These are phyloP conservation scores for Leccinum sublutescens DNA, from an alignment of 768 basidiomycete genomes.

Conservation along the genomic window DNA sequence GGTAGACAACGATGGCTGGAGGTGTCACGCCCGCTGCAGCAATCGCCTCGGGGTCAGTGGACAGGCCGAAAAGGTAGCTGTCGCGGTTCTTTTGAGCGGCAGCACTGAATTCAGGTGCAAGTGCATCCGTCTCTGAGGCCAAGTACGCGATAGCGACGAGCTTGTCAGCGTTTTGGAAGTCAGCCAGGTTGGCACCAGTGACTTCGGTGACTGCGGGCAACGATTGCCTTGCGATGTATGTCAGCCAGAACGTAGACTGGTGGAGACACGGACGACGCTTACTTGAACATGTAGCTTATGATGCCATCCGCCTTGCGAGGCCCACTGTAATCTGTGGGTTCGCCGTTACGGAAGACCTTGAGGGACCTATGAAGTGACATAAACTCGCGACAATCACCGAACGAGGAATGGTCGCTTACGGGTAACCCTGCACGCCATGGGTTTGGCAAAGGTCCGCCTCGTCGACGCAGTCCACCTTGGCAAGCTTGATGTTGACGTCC, in stretches of 20 bases:
- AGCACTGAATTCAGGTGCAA: slow-evolving; percentile 70
- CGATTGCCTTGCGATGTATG: slow-evolving; percentile 60
- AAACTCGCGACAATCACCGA: not conserved
- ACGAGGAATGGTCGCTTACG: slow-evolving; percentile 50
- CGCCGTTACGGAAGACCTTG: slow-evolving; percentile 89
- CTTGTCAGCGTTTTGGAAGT: slow-evolving; percentile 88
- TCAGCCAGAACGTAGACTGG: slow-evolving; percentile 2
- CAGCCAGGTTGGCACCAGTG: slow-evolving; percentile 69
- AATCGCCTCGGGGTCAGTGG: slow-evolving; percentile 68
- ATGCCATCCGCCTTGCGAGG: slow-evolving; percentile 96
- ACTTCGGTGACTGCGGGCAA: slow-evolving; percentile 90
- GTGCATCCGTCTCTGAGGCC: slow-evolving; percentile 65
- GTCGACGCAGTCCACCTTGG: slow-evolving; percentile 97
- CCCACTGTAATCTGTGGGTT: slow-evolving; percentile 76
- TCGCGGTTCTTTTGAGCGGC: slow-evolving; percentile 89
- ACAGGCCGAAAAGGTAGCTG: slow-evolving; percentile 87
- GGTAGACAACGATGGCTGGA: slow-evolving; percentile 90
- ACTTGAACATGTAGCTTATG: slow-evolving; percentile 96
- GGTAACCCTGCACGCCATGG: slow-evolving; percentile 91
- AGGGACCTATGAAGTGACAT: slow-evolving; percentile 50
- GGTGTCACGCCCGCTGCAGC: slow-evolving; percentile 70
- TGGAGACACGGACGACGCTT: slow-evolving; percentile 24
- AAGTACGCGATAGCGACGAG: slow-evolving; percentile 88
- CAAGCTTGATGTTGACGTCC: slow-evolving; percentile 84
- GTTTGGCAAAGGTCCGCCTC: slow-evolving; percentile 87